These are phyloP conservation scores for Fusarium sp. DNA, from an alignment of 2,329 filamentous ascomycete species.

Conservation along the genomic window DNA sequence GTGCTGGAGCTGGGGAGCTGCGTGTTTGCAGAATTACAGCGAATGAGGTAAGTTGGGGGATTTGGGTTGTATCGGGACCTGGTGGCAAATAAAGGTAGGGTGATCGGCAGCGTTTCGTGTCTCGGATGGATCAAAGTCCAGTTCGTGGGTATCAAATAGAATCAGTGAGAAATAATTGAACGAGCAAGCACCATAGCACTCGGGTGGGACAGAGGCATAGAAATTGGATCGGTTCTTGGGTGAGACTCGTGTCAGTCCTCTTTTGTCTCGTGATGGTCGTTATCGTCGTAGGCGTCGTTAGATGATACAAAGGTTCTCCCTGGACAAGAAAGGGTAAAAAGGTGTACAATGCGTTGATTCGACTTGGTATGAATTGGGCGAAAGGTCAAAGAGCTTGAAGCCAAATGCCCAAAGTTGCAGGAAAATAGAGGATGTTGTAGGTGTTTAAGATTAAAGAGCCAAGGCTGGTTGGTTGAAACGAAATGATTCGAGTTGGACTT, in stretches of 20 bases:
- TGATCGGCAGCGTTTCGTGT: slow-evolving; percentile 28
- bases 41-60: neutral
- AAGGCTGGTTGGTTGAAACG: slow-evolving; percentile 22
- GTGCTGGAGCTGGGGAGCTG: neutral
- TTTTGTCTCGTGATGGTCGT: slow-evolving; percentile 37
- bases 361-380: neutral
- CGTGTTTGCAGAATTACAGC: slow-evolving; percentile 8
- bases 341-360: neutral
- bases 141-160: slow-evolving; percentile 19
- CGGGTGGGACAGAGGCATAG: neutral
- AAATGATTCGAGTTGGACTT: slow-evolving; percentile 27
- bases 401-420: neutral
- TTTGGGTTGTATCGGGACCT: neutral
- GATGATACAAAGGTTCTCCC: slow-evolving; percentile 8
- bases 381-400: slow-evolving; percentile 5
- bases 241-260: slow-evolving; percentile 21
- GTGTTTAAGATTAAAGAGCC: slow-evolving; percentile 16
- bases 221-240: neutral
- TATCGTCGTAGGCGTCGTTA: slow-evolving; percentile 36
- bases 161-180: slow-evolving; percentile 11
- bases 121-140: slow-evolving; percentile 6
- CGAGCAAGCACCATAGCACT: slow-evolving; percentile 9
- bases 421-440: neutral
- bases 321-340: neutral
- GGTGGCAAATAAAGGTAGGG: slow-evolving; percentile 29